Percentiles rank a stretch among this genome's conserved stretches.
phyloP scores from a whole-genome alignment of 345 rosid genomes.

The Acer saccharum region DNA sequence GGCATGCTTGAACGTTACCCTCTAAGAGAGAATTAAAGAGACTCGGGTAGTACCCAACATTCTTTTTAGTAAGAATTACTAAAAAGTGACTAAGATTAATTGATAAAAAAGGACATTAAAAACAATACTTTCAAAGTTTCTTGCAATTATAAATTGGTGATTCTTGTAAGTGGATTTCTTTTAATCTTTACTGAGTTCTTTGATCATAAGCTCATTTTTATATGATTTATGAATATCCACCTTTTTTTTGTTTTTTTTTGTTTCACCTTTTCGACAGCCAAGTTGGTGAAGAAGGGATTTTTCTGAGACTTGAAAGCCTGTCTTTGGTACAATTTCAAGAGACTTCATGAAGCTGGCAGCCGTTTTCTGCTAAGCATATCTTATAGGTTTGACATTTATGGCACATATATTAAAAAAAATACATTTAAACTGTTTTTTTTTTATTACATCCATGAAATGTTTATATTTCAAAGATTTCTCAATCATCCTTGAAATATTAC shows the following conservation, averaged over 20 bases:
- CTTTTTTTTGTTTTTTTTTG: no score
- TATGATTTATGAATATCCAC: not conserved
- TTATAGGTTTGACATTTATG: conserved; percentile 2
- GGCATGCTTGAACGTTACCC: not conserved
- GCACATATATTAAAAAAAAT: not conserved
- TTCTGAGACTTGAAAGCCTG: not conserved
- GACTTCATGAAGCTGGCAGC: conserved; percentile 13
- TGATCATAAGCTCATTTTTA: not conserved
- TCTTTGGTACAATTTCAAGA: not conserved
- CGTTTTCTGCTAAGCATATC: not conserved
- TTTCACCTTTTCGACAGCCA: not conserved
- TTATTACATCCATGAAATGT: not conserved
- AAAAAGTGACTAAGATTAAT: not conserved
- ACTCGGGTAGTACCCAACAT: not conserved
- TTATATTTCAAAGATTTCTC: not conserved
- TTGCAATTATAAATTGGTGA: conserved; percentile 1
- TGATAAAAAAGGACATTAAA: not conserved
- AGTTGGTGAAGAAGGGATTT: conserved; percentile 12
- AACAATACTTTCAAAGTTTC: not conserved
- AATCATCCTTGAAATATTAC: not conserved
- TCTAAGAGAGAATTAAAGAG: not conserved
- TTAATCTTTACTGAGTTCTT: not conserved
- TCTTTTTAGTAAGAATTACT: not conserved
- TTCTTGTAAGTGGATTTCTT: not conserved
- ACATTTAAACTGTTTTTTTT: conserved; percentile 3